These are phyloP conservation scores for Rickenella mellea DNA, from an alignment of 768 basidiomycete genomes.

Conservation along the genomic window DNA sequence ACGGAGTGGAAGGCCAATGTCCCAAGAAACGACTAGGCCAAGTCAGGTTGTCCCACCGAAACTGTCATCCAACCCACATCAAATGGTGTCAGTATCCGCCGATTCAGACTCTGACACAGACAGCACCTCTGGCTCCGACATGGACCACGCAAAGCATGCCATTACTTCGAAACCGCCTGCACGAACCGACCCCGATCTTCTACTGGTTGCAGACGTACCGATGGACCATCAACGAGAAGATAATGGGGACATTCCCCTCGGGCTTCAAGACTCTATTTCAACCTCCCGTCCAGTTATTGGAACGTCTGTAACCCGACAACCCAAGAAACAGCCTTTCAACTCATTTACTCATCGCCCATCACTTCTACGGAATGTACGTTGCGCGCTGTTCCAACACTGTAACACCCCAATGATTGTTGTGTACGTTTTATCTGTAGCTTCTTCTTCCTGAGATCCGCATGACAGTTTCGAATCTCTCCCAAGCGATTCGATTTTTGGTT, in stretches of 20 bases:
- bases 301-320: no score
- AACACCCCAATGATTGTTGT: background rate
- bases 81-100: slow-evolving; percentile 3
- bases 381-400: background rate
- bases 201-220: background rate
- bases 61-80: background rate
- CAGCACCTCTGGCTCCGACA: slow-evolving; percentile 14
- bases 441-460: slow-evolving; percentile 78
- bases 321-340: slow-evolving; percentile 44
- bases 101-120: slow-evolving; percentile 16
- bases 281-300: no score
- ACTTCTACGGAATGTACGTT: slow-evolving; percentile 69
- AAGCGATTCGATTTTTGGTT: slow-evolving; percentile 83
- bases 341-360: slow-evolving; percentile 61
- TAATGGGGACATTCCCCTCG: background rate
- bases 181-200: background rate
- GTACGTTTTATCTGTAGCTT: slow-evolving; percentile 35
- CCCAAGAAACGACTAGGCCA: background rate
- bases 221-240: background rate
- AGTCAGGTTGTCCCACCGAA: background rate
- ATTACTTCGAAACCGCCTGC: slow-evolving; percentile 14
- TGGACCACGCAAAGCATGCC: slow-evolving; percentile 19
- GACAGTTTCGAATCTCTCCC: slow-evolving; percentile 86
- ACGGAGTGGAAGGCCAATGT: background rate
- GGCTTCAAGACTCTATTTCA: no score